These are phyloP conservation scores for Nemania abortiva DNA, from an alignment of 2,329 filamentous ascomycete genomes.

Conservation along the genomic window DNA sequence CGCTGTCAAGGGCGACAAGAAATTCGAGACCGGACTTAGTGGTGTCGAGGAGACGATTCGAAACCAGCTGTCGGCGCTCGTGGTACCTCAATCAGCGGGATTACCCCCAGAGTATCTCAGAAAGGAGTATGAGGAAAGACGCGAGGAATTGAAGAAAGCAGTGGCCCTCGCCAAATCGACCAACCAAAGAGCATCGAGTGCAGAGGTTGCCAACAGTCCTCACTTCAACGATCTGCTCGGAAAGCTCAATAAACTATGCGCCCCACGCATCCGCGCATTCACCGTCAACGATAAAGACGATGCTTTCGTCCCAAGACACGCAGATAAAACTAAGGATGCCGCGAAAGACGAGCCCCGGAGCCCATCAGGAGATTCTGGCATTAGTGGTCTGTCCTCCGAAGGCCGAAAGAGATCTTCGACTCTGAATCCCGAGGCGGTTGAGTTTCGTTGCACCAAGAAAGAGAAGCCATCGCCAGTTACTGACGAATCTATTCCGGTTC, in stretches of 20 bases:
- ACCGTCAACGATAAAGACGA: constrained; percentile 29
- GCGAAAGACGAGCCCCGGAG: constrained; percentile 15
- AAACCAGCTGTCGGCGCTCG: constrained; percentile 35
- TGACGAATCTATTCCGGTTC: background rate
- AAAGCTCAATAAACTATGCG: constrained; percentile 43
- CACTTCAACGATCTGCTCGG: constrained; percentile 43
- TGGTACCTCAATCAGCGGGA: constrained; percentile 44
- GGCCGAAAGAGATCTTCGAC: constrained; percentile 31
- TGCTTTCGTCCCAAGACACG: background rate
- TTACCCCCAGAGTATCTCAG: constrained; percentile 40
- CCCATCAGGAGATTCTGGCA: constrained; percentile 38
- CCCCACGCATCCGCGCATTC: constrained; percentile 31
- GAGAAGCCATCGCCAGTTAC: constrained; percentile 14
- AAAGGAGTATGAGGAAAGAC: constrained; percentile 36
- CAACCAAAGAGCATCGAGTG: constrained; percentile 8
- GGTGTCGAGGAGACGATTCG: constrained; percentile 35
- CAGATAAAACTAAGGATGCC: background rate
- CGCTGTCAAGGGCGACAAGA: constrained; percentile 38
- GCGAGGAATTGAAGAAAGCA: constrained; percentile 29
- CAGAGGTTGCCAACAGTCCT: background rate
- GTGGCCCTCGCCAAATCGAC: constrained; percentile 23
- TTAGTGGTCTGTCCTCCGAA: constrained; percentile 36
- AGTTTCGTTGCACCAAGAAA: constrained; percentile 39
- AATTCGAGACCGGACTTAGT: constrained; percentile 37
- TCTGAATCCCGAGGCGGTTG: constrained; percentile 47